These are phyloP conservation scores for Chlorella sp. DNA, from an alignment of 139 green algal genomes.

Conservation along the genomic window DNA sequence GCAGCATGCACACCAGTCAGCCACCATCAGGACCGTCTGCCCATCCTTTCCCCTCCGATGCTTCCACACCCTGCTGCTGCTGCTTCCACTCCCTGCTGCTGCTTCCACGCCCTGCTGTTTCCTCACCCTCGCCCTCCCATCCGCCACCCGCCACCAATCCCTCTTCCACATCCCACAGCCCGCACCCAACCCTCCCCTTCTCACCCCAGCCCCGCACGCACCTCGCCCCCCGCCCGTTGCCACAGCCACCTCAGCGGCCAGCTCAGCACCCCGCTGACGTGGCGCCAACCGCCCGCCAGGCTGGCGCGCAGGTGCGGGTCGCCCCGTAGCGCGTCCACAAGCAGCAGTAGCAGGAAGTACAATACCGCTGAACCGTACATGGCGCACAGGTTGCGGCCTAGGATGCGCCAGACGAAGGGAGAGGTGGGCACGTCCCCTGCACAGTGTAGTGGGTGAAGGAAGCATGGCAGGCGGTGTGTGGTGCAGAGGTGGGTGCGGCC, in stretches of 20 bases:
- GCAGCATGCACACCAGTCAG: too few species aligned
- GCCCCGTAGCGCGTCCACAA: conserved; percentile 1
- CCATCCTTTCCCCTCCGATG: too few species aligned
- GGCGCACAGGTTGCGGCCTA: conserved; percentile 16
- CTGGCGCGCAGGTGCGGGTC: background rate
- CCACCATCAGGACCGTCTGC: too few species aligned
- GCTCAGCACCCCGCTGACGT: background rate
- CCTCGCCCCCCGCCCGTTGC: background rate
- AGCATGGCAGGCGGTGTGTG: background rate
- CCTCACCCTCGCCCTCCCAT: too few species aligned
- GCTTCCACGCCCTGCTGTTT: too few species aligned
- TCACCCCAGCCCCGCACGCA: background rate
- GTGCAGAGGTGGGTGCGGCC: too few species aligned
- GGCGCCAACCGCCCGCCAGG: background rate
- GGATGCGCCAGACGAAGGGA: conserved; percentile 11
- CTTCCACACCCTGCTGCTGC: too few species aligned
- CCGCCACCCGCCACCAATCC: too few species aligned
- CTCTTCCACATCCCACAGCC: too few species aligned
- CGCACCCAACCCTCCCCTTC: background rate
- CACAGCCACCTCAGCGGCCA: background rate
- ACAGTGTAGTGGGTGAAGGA: too few species aligned
- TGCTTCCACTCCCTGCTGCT: too few species aligned
- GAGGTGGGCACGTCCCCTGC: background rate
- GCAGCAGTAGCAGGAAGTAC: conserved; percentile 12
- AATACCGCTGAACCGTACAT: conserved; percentile 7